Evolutionary conservation across 164 flowering plant species (phyloP).

Genomic region (Sextonia rubra): DNA sequence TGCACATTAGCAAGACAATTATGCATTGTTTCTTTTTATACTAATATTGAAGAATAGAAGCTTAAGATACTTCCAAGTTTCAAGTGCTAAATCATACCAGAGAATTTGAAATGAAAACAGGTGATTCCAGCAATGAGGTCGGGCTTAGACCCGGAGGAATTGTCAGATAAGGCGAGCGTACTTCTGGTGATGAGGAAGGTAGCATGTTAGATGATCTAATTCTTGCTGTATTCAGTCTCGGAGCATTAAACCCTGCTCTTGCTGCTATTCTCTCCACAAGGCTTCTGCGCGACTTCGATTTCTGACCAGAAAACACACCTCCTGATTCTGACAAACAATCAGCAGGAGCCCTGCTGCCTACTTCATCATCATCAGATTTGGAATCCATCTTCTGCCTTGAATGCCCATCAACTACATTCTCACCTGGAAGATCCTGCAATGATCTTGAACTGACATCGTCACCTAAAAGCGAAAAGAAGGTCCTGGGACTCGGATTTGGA

Average conservation of each 20-base stretch:
- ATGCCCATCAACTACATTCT: slow-evolving; percentile 19
- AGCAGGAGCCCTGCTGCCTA: slow-evolving; percentile 9
- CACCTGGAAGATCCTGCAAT: slow-evolving; percentile 18
- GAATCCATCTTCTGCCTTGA: slow-evolving; percentile 12
- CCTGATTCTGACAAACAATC: slow-evolving; percentile 19
- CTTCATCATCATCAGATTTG: slow-evolving; percentile 16
- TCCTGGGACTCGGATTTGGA: slow-evolving; percentile 48
- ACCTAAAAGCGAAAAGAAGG: slow-evolving; percentile 37
- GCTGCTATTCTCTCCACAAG: slow-evolving; percentile 75
- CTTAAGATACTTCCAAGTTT: no score
- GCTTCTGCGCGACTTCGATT: slow-evolving; percentile 38
- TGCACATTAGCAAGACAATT: no score
- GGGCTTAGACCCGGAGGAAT: slow-evolving; percentile 90
- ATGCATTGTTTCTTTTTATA: no score
- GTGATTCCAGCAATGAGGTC: slow-evolving; percentile 77
- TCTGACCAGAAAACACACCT: slow-evolving; percentile 27
- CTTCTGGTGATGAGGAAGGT: slow-evolving; percentile 20
- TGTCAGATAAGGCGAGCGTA: slow-evolving; percentile 62
- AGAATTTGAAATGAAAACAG: slow-evolving; percentile 79
- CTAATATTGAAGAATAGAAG: no score
- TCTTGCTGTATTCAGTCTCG: slow-evolving; percentile 56
- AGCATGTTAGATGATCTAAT: slow-evolving; percentile 46
- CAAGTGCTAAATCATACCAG: slow-evolving; percentile 40
- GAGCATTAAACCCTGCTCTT: slow-evolving; percentile 82
- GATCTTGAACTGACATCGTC: slow-evolving; percentile 36